Percentiles rank a stretch among this genome's conserved stretches.
Conservation (phyloP, 2,329 filamentous ascomycete species). For the Colletotrichum sojae region DNA sequence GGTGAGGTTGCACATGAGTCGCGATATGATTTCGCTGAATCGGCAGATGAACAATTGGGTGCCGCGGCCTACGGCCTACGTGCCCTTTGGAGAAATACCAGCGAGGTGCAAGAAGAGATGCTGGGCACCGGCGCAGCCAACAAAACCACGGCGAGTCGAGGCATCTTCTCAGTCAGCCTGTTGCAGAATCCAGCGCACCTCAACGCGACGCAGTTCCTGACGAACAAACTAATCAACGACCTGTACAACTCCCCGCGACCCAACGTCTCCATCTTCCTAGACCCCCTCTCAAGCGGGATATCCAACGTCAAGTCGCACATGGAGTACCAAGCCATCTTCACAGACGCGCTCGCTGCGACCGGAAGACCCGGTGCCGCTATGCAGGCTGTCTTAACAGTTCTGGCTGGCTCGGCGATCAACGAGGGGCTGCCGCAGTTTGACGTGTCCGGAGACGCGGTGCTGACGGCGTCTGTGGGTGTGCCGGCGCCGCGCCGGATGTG, state of each 20-base stretch:
- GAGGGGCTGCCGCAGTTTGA: slow-evolving; percentile 41
- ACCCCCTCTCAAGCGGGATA: slow-evolving; percentile 36
- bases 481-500: background rate
- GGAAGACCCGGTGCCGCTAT: slow-evolving; percentile 42
- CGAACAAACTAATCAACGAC: slow-evolving; percentile 42
- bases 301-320: slow-evolving; percentile 42
- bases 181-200: slow-evolving; percentile 22
- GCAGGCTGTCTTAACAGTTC: slow-evolving; percentile 40
- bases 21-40: slow-evolving; percentile 16
- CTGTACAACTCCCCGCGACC: slow-evolving; percentile 37
- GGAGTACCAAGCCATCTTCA: slow-evolving; percentile 42
- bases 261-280: slow-evolving; percentile 40
- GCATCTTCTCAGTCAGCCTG: slow-evolving; percentile 40
- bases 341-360: slow-evolving; percentile 40
- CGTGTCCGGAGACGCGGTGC: background rate
- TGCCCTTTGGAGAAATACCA: slow-evolving; percentile 34
- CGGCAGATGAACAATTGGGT: slow-evolving; percentile 25
- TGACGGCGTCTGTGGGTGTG: slow-evolving; percentile 7
- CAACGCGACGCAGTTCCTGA: slow-evolving; percentile 39
- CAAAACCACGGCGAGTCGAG: slow-evolving; percentile 12
- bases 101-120: slow-evolving; percentile 36
- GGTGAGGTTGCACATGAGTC: background rate
- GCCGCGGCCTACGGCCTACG: background rate
- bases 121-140: slow-evolving; percentile 29
- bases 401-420: slow-evolving; percentile 41